Conservation (phyloP, 306 rosid species). For the Quercus parvula region DNA sequence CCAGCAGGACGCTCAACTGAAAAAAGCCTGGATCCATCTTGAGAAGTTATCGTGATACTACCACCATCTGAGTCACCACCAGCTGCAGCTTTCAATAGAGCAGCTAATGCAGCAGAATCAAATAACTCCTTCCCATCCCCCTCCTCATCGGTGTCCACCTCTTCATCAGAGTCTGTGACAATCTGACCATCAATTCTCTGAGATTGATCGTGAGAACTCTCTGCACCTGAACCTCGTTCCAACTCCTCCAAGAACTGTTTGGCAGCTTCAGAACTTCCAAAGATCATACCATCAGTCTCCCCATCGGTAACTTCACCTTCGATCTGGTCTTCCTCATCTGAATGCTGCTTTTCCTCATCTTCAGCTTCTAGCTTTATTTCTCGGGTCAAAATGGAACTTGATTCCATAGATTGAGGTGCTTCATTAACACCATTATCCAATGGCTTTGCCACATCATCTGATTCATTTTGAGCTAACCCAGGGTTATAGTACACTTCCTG, state of each 20-base stretch:
- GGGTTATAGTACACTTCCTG: constrained; percentile 1
- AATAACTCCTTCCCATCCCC: constrained; percentile 81
- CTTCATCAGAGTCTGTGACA: constrained; percentile 87
- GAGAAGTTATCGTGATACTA: constrained; percentile 67
- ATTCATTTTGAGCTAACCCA: constrained; percentile 8
- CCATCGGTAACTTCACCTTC: constrained; percentile 49
- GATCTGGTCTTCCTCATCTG: constrained; percentile 35
- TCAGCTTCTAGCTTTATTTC: constrained; percentile 29
- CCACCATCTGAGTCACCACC: constrained; percentile 74
- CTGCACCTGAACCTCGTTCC: constrained; percentile 56
- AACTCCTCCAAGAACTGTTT: constrained; percentile 60
- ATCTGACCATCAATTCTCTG: constrained; percentile 87
- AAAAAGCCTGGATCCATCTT: constrained; percentile 91
- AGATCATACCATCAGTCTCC: constrained; percentile 55
- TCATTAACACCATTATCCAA: constrained; percentile 8
- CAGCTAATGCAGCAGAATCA: constrained; percentile 91
- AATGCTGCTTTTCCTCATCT: constrained; percentile 29
- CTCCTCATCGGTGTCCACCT: constrained; percentile 80
- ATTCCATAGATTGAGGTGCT: constrained; percentile 22
- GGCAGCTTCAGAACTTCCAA: constrained; percentile 73
- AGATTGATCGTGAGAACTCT: constrained; percentile 45
- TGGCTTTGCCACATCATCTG: neutral
- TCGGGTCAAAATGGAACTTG: constrained; percentile 15
- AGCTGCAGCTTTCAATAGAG: constrained; percentile 89
- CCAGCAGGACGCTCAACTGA: constrained; percentile 99